Conservation (phyloP, 305 asterid species). For the Fraxinus baroniana region DNA sequence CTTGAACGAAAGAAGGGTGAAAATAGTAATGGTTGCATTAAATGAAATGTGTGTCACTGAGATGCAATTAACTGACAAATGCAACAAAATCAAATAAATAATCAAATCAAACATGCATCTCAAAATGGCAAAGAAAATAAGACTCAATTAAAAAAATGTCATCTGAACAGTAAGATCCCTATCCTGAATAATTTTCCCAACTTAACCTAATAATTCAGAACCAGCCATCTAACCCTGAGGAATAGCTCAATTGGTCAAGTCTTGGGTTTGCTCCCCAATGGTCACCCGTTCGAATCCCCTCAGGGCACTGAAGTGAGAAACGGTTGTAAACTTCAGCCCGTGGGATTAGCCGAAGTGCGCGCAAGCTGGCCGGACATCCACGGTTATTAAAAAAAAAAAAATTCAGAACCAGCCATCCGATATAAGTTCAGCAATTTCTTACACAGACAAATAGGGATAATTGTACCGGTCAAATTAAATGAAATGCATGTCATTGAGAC, state of each 20-base stretch:
- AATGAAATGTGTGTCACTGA: not conserved
- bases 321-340: too few relatives aligned
- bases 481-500: not conserved
- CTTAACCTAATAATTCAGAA: not conserved
- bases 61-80: constrained; percentile 16
- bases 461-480: not conserved
- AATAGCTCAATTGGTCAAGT: too few relatives aligned
- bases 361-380: too few relatives aligned
- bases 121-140: not conserved
- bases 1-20: not conserved
- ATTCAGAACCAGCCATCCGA: too few relatives aligned
- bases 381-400: too few relatives aligned
- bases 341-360: too few relatives aligned
- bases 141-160: not conserved
- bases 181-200: not conserved
- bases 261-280: too few relatives aligned
- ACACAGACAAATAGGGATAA: not conserved
- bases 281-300: too few relatives aligned
- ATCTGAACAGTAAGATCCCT: not conserved
- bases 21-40: not conserved
- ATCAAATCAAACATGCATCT: not conserved
- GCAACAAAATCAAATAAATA: not conserved
- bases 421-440: not conserved
- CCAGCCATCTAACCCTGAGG: too few relatives aligned
- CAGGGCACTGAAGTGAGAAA: too few relatives aligned